Conservation (phyloP, 2,329 filamentous ascomycete species). For the Stagonosporopsis vannaccii region DNA sequence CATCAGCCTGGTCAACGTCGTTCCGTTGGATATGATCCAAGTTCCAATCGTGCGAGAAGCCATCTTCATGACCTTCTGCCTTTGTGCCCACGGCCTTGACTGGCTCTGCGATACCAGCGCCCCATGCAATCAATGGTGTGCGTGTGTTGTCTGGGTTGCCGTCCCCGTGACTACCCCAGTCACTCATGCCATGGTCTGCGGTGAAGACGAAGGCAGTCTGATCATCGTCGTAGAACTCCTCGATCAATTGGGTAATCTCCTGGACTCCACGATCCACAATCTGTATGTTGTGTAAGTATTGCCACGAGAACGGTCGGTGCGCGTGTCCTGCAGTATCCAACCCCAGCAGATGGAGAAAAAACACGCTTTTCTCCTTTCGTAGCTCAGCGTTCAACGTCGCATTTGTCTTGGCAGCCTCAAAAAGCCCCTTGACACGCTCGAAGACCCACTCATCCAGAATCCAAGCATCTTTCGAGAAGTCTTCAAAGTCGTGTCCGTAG, state of each 20-base stretch:
- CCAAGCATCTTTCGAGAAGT: conserved; percentile 83
- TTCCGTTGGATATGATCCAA: conserved; percentile 82
- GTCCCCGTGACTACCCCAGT: conserved; percentile 98
- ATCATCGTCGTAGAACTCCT: conserved; percentile 81
- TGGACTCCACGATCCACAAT: conserved; percentile 89
- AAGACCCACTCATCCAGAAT: conserved; percentile 94
- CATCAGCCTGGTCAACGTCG: conserved; percentile 92
- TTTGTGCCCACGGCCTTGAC: conserved; percentile 61
- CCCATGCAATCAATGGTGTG: conserved; percentile 92
- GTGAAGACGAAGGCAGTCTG: conserved; percentile 97
- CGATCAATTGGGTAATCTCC: conserved; percentile 80
- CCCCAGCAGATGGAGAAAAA: conserved; percentile 93
- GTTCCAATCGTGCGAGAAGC: conserved; percentile 87
- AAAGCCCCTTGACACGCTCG: conserved; percentile 87
- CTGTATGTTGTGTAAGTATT: conserved; percentile 94
- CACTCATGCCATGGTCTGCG: conserved; percentile 98
- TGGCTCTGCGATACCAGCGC: conserved; percentile 85
- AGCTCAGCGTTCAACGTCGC: conserved; percentile 75
- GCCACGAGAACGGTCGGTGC: conserved; percentile 89
- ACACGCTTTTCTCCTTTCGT: conserved; percentile 85
- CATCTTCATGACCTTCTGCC: conserved; percentile 85
- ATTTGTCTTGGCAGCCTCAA: conserved; percentile 80
- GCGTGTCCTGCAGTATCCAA: conserved; percentile 89
- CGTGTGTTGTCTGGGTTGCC: conserved; percentile 97
- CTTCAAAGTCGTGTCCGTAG: conserved; percentile 85